Evolutionary conservation across 225 moss, liverwort and hornwort genomes (phyloP), one percentile per base, ranked within the genome.

Genomic region (Ulota crispa): DNA sequence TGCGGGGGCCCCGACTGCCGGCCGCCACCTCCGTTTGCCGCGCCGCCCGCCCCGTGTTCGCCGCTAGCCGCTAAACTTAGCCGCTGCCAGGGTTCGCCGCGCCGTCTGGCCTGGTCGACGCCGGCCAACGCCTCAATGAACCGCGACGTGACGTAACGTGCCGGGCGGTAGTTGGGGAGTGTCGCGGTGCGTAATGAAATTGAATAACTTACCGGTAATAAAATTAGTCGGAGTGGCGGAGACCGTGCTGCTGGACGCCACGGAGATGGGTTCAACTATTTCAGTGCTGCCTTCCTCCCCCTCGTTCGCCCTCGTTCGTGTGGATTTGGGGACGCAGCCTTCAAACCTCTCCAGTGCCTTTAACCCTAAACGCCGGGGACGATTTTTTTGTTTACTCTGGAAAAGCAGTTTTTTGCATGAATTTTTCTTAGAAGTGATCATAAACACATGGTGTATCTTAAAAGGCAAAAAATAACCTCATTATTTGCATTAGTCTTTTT

Each of bases 241-340:
- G 70, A 65, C 81, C 81, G 81, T 72, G 81, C 81, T 53, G 81
- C 85, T 78, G 67, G 67, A 78, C 57, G 24, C 66, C 53, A 26
- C 43, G 83, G 77, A 77, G 61, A 68, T 81, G 73, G 9, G 73
- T 78, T 84, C 72, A 84, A 81, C n/a, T n/a, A n/a, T 77, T 64
- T 56, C 0, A 10, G 3, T 24, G 27, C 68, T 24, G 67, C 20
- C 32, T 61, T 45, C 1, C 36, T 36, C 21, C 57, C 34, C 34
- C 39, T 79, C 36, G 24, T 83, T 79, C 64, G 39, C 34, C 34
- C 39, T 79, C 36, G 24, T 83, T 79, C 64, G 39, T 78, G 82
- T 86, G 82, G 63, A 82, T 64, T 74, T 41, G 14, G 61, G 61
- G 53, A 21, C 15, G 27, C 2, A 26, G 73, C 82, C 55, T 86